A percentile compares a stretch with the other conserved stretches of the same genome.
Conservation (phyloP, 345 rosid species). For the Psidium friedrichsthalianum region DNA sequence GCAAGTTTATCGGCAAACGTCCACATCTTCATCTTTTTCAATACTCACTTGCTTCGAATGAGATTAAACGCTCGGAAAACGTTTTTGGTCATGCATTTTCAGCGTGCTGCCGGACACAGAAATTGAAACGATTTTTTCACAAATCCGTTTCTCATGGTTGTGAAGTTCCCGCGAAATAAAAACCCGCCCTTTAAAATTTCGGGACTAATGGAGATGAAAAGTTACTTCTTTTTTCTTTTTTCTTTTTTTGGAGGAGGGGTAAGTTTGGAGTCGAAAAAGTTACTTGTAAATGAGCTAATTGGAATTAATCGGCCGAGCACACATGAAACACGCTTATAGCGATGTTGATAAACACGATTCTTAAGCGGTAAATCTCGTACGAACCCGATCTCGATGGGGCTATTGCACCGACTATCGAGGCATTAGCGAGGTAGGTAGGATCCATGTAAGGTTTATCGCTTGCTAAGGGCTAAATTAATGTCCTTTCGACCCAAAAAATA, state of each 20-base stretch:
- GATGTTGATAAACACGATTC: not conserved
- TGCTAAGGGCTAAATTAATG: not conserved
- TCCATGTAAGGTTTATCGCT: not conserved
- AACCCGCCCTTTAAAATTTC: too few species aligned
- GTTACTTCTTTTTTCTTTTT: too few species aligned
- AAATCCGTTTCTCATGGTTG: not conserved
- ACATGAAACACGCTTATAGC: fast-evolving
- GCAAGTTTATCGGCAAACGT: not conserved
- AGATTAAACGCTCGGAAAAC: too few species aligned
- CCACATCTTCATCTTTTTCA: not conserved
- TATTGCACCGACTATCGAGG: not conserved
- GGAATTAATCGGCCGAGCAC: not conserved
- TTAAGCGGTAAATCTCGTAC: not conserved
- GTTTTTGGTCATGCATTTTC: too few species aligned
- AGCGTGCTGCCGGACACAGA: too few species aligned
- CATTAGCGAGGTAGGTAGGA: not conserved
- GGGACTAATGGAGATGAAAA: too few species aligned
- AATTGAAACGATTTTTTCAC: too few species aligned
- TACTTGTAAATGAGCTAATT: not conserved
- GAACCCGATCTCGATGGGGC: not conserved
- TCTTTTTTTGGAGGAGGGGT: too few species aligned
- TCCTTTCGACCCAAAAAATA: too few species aligned
- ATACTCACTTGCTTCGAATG: too few species aligned
- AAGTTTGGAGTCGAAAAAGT: too few species aligned
- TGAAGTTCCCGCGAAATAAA: not conserved